Conservation (phyloP, 1,284 basidiomycete genomes). For the Apiotrichum siamense region DNA sequence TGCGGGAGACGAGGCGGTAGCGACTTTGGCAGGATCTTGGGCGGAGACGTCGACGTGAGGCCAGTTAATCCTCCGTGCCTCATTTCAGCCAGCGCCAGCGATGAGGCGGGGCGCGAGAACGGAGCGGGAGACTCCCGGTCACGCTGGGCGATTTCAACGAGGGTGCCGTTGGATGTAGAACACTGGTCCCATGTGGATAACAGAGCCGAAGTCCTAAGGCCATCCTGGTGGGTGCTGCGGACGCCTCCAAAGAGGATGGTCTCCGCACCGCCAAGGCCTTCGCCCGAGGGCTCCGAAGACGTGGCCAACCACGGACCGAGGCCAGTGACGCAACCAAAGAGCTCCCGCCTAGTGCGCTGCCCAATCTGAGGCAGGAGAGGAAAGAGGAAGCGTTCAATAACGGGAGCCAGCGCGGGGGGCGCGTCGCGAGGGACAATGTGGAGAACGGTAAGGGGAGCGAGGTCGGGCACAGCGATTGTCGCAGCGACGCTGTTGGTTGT, state of each 20-base stretch:
- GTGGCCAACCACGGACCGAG: conserved; percentile 19
- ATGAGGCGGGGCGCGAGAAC: conserved; percentile 9
- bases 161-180: conserved; percentile 16
- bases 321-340: conserved; percentile 24
- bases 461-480: background rate
- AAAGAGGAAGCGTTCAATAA: conserved; percentile 37
- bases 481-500: conserved; percentile 4
- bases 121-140: background rate
- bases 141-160: conserved; percentile 4
- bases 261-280: conserved; percentile 21
- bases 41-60: background rate
- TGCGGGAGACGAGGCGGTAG: background rate
- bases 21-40: background rate
- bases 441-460: conserved; percentile 25
- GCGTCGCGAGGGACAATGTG: conserved; percentile 32
- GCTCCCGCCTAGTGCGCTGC: conserved; percentile 14
- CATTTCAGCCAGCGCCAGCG: conserved; percentile 9
- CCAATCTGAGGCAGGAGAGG: conserved; percentile 19
- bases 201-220: conserved; percentile 21
- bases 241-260: conserved; percentile 34
- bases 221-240: conserved; percentile 12
- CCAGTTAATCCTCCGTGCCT: background rate
- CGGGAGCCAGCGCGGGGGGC: conserved; percentile 24
- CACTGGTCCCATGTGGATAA: conserved; percentile 30
- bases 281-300: conserved; percentile 9